Base-by-base conservation (phyloP, 2,329 filamentous ascomycete genomes). In the Cladosporium sp. region DNA sequence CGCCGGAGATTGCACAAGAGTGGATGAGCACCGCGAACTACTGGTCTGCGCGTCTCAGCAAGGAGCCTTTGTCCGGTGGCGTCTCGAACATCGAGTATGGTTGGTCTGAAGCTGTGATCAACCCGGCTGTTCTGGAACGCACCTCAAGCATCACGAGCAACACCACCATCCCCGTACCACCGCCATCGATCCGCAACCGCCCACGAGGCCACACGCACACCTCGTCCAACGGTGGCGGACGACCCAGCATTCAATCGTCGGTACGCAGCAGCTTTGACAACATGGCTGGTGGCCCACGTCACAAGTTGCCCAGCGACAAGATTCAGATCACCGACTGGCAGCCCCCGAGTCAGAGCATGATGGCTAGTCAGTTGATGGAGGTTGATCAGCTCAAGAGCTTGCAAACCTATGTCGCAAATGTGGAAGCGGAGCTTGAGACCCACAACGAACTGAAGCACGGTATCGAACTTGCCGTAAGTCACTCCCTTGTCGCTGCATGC, bases 31-130 rank as follows among this genome's bases (percentile, higher is more conserved):
- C 91, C 1, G 89, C 88, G 61, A 98, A 98, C 70, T 98, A 97
- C 71, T 98, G 93, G 93, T 93, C 89, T 63, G 92, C 93, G 2
- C 82, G 93, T 45, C 77, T 97, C 27, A 95, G 90, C 62, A 96
- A 95, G 55, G 90, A 97, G 64, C 93, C 93, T 2, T 74, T 98
- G 27, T 81, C 92, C 29, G 93, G 93, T 51, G 92, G 91, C 50
- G 87, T 98, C 59, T 95, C 88, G 70, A 98, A 96, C 67, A 86
- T 97, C 59, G 93, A 98, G 68, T 97, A 96, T 63, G 93, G 93
- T 47, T 98, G 93, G 93, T 88, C 89, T 59, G 89, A 95, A 35
- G 76, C 78, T 16, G 83, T 96, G 53, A 83, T 96, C 61, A 82
- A 82, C 56, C 61, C 69, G 19, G 71, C 72, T 8, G 49, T 69